Evolutionary conservation across 2,329 filamentous ascomycete species (phyloP), one percentile per base, ranked within the genome.

Genomic region (Talaromyces sp.): DNA sequence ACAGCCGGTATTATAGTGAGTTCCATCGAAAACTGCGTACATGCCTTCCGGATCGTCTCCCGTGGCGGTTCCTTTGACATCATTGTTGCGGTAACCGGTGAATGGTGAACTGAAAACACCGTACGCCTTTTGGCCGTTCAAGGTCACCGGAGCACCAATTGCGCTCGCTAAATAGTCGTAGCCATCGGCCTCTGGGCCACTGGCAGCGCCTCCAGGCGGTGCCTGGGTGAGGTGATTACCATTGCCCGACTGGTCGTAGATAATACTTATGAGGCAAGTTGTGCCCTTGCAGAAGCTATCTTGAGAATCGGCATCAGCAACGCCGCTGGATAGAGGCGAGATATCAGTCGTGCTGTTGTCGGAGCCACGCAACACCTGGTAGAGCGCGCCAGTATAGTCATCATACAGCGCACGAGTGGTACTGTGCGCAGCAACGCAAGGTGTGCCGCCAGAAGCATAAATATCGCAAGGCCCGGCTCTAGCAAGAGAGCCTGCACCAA

Each of bases 401-500:
- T 61, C 59, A 36, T 61, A 61, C 34, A 61, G 33, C 8, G 59
- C 59, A 23, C 59, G 59, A 23, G 59, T 61, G 7, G 59, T 61
- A 42, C 59, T 61, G 59, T 61, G 59, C 23, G 59, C 59, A 28
- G 59, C 59, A 33, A 61, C 54, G 53, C 59, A 61, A n/a, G 59
- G 59, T 7, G 59, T 61, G 52, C 36, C 42, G 10, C 59, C 59
- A 33, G 59, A 61, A 5, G 59, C 34, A 50, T 61, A 61, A 27
- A 61, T 61, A 31, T 61, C 59, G 56, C 59, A 61, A 12, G 59
- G 59, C 28, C 42, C 59, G 44, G 84, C 83, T 18, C 75, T 69
- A n/a, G 59, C 59, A 33, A 57, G 54, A 30, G 59, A 61, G 9
- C 59, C 34, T 27, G 59, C 56, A 27, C 51, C 44, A 23, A 57